Evolutionary conservation across 2,329 filamentous ascomycete genomes (phyloP), one percentile per base, ranked within the genome.

Genomic region (Aquanectria penicillioides): DNA sequence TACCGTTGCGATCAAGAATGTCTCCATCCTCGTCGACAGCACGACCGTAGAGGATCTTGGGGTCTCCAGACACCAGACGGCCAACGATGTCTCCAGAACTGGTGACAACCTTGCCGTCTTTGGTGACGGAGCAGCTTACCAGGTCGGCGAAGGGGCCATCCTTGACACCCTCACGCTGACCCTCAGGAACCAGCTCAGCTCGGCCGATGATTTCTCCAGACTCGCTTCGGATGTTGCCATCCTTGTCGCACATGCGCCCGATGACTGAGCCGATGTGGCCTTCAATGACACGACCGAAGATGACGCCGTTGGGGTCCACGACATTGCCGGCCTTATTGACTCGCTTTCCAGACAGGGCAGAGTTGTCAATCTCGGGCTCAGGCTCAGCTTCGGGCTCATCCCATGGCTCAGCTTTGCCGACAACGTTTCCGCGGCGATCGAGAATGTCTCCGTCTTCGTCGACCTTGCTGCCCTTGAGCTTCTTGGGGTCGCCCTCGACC

Each of bases 371-470:
- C 0, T 83, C 79, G 59, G 83, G 81, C 71, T 87, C 83, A 8
- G 82, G 74, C 54, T 81, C 79, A 1, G 66, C 60, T 33, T 77
- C 76, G 7, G 74, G 74, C 17, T 53, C 50, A 13, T 85, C 81
- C 84, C 84, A 88, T 13, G 84, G 79, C 73, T 88, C 85, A 1
- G 85, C 85, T 59, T 83, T 82, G 20, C 84, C 85, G 2, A 88
- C 72, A 1, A 77, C 70, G 61, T 88, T 88, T 22, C 85, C 85
- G 69, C 92, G 93, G 73, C 88, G 88, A 79, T 95, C 92, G 53
- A 91, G 81, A 28, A 96, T 87, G 57, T 95, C 92, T 29, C 92
- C 92, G 62, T 96, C 92, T 61, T 92, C 89, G 56, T 95, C 92
- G 15, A 95, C 92, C 6, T 81, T 70, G 48, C 91, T 89, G 15